A percentile compares a stretch with the other conserved stretches of the same genome.
Conservation (phyloP, 2,329 filamentous ascomycete genomes). For the Incumbomyces lentus region DNA sequence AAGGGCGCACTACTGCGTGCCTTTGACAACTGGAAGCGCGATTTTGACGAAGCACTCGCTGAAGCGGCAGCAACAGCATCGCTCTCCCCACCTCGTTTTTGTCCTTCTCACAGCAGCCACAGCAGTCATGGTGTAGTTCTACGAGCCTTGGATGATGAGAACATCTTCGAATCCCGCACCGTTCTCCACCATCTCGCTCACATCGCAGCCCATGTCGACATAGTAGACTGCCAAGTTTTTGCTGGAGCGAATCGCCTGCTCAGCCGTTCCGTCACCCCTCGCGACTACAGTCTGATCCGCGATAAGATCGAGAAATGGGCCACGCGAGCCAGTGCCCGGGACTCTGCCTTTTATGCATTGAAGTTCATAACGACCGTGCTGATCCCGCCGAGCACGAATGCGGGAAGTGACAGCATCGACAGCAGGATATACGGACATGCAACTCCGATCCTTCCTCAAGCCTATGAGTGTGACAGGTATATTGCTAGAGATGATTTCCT, state of each 20-base stretch:
- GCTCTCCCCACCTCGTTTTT: constrained; percentile 23
- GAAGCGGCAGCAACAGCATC: constrained; percentile 33
- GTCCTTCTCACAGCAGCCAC: constrained; percentile 17
- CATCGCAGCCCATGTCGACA: constrained; percentile 95
- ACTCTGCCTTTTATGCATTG: constrained; percentile 85
- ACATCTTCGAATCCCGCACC: constrained; percentile 76
- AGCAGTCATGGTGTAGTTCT: constrained; percentile 42
- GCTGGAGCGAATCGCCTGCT: constrained; percentile 76
- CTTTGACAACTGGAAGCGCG: constrained; percentile 86
- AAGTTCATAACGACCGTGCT: constrained; percentile 82
- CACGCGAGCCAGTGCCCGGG: constrained; percentile 72
- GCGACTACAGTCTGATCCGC: constrained; percentile 70
- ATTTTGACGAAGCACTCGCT: constrained; percentile 77
- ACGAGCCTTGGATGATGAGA: constrained; percentile 46
- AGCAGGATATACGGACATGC: constrained; percentile 26
- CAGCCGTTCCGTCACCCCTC: constrained; percentile 70
- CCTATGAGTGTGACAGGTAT: constrained; percentile 46
- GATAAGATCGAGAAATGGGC: constrained; percentile 79
- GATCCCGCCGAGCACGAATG: constrained; percentile 43
- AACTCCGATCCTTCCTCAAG: constrained; percentile 21
- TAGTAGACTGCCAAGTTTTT: constrained; percentile 95
- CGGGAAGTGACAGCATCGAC: constrained; percentile 25
- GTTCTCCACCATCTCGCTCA: constrained; percentile 89
- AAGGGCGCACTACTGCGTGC: constrained; percentile 71
- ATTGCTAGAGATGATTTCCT: constrained; percentile 79